phyloP scores from a whole-genome alignment of 2,329 filamentous ascomycete species.

The Neonectria faginata region DNA sequence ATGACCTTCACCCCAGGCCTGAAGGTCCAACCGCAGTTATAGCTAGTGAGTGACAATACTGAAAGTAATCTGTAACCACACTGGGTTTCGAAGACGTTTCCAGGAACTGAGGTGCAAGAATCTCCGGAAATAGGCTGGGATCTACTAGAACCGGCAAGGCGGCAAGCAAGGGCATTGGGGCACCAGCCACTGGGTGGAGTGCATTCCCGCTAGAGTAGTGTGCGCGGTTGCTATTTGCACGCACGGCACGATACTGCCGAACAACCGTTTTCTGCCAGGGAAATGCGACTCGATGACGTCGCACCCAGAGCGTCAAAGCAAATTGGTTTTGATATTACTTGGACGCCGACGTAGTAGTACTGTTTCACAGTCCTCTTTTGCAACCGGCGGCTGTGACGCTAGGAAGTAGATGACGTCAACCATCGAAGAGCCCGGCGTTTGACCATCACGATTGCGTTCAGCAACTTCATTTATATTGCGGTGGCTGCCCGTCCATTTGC shows the following conservation, averaged over 20 bases:
- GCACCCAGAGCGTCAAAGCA: neutral
- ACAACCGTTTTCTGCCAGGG: neutral
- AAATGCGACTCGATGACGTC: slow-evolving; percentile 2
- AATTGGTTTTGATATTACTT: neutral
- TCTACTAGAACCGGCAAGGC: neutral
- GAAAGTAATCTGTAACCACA: no score
- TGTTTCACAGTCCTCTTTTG: neutral
- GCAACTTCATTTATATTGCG: neutral
- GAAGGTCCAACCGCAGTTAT: neutral
- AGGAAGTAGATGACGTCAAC: slow-evolving; percentile 22
- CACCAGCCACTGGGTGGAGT: neutral
- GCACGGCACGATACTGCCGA: slow-evolving; percentile 8
- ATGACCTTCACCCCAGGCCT: neutral
- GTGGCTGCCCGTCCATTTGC: neutral
- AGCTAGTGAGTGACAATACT: neutral
- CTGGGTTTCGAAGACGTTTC: neutral
- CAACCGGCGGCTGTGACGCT: neutral
- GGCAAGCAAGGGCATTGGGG: neutral
- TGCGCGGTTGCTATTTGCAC: slow-evolving; percentile 2
- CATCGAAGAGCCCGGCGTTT: neutral
- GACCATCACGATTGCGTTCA: neutral
- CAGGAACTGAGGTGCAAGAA: neutral
- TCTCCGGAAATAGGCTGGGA: neutral
- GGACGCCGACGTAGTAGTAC: neutral
- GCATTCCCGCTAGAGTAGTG: neutral